phyloP scores from a whole-genome alignment of 23 red algal genomes.

The Agarophyton chilense region DNA sequence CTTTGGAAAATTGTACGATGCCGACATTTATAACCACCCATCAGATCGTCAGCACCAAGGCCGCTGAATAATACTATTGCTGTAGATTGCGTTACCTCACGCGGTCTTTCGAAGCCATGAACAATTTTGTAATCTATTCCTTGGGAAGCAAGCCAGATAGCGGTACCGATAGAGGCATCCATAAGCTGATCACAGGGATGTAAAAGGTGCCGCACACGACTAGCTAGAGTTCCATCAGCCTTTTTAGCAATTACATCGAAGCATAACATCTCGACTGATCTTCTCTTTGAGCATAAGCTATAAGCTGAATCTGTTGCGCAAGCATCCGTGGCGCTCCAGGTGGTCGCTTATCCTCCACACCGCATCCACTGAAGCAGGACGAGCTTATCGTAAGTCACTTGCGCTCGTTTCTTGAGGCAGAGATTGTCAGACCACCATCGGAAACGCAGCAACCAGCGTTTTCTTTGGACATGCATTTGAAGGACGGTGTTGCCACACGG shows the following conservation, averaged over 20 bases:
- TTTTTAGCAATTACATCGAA: conserved; percentile 61
- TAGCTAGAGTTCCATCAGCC: conserved; percentile 15
- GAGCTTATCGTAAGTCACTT: not conserved
- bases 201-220: conserved; percentile 45
- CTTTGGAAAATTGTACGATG: conserved; percentile 71
- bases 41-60: conserved; percentile 93
- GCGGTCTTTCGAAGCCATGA: not conserved
- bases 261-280: conserved; percentile 57
- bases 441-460: not conserved
- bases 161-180: conserved; percentile 86
- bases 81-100: not conserved
- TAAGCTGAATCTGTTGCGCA: not conserved
- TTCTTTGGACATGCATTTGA: conserved; percentile 1
- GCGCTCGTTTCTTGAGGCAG: not conserved
- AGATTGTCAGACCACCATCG: not conserved
- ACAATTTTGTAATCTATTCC: conserved; percentile 20
- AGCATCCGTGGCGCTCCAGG: not conserved
- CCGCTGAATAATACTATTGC: conserved; percentile 85
- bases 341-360: not conserved
- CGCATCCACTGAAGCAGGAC: not conserved
- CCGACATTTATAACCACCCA: conserved; percentile 93
- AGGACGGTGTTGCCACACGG: conserved; percentile 4
- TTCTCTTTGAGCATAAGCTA: not conserved
- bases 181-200: conserved; percentile 78
- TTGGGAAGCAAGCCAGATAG: conserved; percentile 79